These are phyloP conservation scores for Austroboletus rostrupii DNA, from an alignment of 1,284 basidiomycete species.

Conservation along the genomic window DNA sequence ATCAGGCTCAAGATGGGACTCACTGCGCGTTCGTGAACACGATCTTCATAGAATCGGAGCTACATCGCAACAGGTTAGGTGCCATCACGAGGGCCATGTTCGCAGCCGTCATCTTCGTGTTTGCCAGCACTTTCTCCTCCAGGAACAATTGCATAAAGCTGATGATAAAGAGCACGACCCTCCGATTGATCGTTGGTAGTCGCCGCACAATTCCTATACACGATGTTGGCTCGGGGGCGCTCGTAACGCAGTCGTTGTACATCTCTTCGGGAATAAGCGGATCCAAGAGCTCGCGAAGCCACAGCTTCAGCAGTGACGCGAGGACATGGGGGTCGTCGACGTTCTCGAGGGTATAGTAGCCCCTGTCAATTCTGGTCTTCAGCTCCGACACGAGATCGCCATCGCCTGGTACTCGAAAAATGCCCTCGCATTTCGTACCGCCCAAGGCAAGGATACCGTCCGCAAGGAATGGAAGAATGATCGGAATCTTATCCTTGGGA, in stretches of 20 bases:
- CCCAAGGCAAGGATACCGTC: conserved; percentile 87
- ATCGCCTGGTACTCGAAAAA: conserved; percentile 89
- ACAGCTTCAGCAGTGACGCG: conserved; percentile 85
- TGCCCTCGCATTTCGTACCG: conserved; percentile 80
- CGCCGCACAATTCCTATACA: conserved; percentile 72
- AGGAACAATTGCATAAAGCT: conserved; percentile 88
- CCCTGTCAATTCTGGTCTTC: conserved; percentile 83
- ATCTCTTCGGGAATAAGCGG: conserved; percentile 84
- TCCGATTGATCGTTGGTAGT: conserved; percentile 78
- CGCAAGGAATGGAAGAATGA: conserved; percentile 87
- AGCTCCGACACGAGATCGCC: conserved; percentile 80
- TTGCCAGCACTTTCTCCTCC: conserved; percentile 62
- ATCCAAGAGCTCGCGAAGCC: conserved; percentile 86
- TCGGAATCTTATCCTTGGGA: conserved; percentile 79
- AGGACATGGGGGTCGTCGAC: conserved; percentile 87
- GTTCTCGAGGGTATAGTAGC: conserved; percentile 84
- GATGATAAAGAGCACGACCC: conserved; percentile 81
- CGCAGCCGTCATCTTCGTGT: conserved; percentile 84
- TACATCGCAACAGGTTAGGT: conserved; percentile 81
- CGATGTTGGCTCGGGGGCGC: conserved; percentile 60
- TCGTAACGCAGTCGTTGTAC: conserved; percentile 82
- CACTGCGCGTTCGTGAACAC: conserved; percentile 87
- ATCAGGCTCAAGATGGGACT: conserved; percentile 31
- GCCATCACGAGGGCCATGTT: conserved; percentile 83
- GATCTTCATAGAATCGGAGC: conserved; percentile 75